A percentile compares a stretch with the other conserved stretches of the same genome.
phyloP scores from a whole-genome alignment of 2,329 filamentous ascomycete genomes.

The Ceratocystis variospora region DNA sequence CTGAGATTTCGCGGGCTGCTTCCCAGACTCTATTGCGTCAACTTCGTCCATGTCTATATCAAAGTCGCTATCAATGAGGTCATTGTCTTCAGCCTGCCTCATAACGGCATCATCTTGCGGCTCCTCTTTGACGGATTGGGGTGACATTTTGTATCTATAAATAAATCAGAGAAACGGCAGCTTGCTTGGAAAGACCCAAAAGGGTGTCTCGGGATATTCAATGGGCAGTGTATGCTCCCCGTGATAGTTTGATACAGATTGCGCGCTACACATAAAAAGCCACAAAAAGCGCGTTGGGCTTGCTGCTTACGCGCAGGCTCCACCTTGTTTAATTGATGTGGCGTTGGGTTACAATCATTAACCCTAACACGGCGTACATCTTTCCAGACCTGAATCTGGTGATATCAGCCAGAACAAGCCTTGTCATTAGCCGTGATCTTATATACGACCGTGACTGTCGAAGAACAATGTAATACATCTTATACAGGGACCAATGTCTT shows the following conservation, averaged over 20 bases:
- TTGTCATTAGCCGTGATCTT: too few species aligned
- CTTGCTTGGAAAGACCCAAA: not conserved
- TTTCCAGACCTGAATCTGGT: too few species aligned
- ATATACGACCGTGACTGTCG: too few species aligned
- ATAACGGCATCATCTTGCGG: conserved; percentile 30
- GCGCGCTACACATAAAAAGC: not conserved
- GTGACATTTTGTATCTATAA: not conserved
- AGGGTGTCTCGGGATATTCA: not conserved
- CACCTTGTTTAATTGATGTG: conserved; percentile 12
- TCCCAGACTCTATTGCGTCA: conserved; percentile 20
- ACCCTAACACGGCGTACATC: too few species aligned
- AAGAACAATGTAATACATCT: not conserved
- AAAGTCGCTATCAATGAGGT: conserved; percentile 17
- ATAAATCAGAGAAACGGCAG: not conserved
- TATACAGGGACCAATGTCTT: not conserved
- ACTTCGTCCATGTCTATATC: conserved; percentile 21
- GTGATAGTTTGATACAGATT: too few species aligned
- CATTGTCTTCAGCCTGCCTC: conserved; percentile 20
- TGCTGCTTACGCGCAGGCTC: not conserved
- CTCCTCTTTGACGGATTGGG: conserved; percentile 7
- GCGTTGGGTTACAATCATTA: not conserved
- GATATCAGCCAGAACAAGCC: too few species aligned
- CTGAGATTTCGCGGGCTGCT: not conserved
- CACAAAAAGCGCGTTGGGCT: not conserved
- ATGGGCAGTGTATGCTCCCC: too few species aligned